These are phyloP conservation scores for Delitschia confertaspora DNA, from an alignment of 495 filamentous ascomycete species.

Conservation along the genomic window DNA sequence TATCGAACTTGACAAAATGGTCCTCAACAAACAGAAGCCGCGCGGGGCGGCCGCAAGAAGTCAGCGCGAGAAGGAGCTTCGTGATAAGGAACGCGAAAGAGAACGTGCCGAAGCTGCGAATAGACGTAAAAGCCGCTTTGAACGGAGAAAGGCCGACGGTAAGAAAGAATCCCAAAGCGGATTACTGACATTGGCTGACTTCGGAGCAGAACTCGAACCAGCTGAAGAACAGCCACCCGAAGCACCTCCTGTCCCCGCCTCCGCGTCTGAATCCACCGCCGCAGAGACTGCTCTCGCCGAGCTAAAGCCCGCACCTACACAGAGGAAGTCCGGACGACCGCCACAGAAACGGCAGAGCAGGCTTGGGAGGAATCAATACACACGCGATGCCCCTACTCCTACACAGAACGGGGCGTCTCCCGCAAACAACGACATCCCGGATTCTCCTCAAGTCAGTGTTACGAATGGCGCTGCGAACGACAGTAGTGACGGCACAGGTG, in stretches of 20 bases:
- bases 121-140: constrained; percentile 65
- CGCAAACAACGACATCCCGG: constrained; percentile 41
- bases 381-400: constrained; percentile 55
- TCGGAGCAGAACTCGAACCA: constrained; percentile 21
- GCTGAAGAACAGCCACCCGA: constrained; percentile 16
- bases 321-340: constrained; percentile 61
- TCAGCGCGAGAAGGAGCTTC: constrained; percentile 63
- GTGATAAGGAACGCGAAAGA: constrained; percentile 59
- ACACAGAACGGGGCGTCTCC: constrained; percentile 22
- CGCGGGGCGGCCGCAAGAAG: constrained; percentile 54
- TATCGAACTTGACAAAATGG: constrained; percentile 51
- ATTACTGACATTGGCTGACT: constrained; percentile 9
- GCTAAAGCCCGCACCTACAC: constrained; percentile 30
- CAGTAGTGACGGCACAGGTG: constrained; percentile 26
- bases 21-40: constrained; percentile 48
- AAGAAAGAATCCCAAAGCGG: constrained; percentile 19
- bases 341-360: constrained; percentile 55
- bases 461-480: constrained; percentile 24
- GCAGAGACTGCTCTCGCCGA: constrained; percentile 12
- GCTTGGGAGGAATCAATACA: constrained; percentile 80
- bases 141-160: constrained; percentile 70
- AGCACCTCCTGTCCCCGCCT: no score
- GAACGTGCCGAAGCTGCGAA: constrained; percentile 60
- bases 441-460: constrained; percentile 21
- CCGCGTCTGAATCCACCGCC: constrained; percentile 21